Conservation (phyloP, 148 eudicot species). For the Talinum fruticosum region DNA sequence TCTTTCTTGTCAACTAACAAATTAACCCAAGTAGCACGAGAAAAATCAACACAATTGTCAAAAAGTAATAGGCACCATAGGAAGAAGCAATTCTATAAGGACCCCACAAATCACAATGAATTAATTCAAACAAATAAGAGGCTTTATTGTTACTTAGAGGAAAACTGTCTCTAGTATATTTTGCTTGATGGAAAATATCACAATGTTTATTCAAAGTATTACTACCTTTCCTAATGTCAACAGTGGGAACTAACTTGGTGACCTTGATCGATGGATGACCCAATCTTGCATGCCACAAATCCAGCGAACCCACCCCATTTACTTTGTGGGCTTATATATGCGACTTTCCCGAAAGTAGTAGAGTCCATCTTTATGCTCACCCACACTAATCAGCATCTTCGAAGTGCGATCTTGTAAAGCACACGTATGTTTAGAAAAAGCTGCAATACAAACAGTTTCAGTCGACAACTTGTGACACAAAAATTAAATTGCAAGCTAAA, state of each 20-base stretch:
- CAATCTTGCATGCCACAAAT: too few relatives aligned
- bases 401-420: neutral
- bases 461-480: constrained; percentile 8
- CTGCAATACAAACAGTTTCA: too few relatives aligned
- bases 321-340: too few relatives aligned
- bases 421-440: neutral
- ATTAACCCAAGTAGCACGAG: neutral
- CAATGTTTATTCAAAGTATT: constrained; percentile 4
- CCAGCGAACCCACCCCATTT: too few relatives aligned
- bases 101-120: constrained; percentile 33
- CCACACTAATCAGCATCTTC: constrained; percentile 14
- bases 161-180: constrained; percentile 11
- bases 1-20: neutral
- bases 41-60: too few relatives aligned
- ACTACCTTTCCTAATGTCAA: neutral
- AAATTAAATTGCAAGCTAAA: neutral
- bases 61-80: too few relatives aligned
- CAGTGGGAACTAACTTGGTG: too few relatives aligned
- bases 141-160: constrained; percentile 9
- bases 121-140: neutral
- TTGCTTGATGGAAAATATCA: constrained; percentile 25
- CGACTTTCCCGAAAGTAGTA: neutral
- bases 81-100: too few relatives aligned
- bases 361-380: constrained; percentile 14
- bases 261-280: too few relatives aligned